Percentiles rank a stretch among this genome's conserved stretches.
phyloP scores from a whole-genome alignment of 208 protist genomes.

The Trypanosoma rangeli region DNA sequence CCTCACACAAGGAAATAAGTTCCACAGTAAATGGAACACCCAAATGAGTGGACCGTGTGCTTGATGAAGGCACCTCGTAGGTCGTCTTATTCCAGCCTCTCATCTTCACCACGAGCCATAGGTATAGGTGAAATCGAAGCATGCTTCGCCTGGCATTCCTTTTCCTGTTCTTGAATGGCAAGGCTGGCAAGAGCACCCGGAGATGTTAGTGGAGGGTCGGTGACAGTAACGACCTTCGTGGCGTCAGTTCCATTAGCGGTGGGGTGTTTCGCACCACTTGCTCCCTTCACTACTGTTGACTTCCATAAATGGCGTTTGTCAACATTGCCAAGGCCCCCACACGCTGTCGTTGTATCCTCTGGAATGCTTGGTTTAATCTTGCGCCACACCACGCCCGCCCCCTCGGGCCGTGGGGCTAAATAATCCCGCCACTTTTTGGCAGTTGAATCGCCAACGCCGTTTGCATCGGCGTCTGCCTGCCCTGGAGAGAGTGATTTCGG shows the following conservation, averaged over 20 bases:
- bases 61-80: background rate
- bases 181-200: constrained; percentile 10
- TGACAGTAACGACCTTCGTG: background rate
- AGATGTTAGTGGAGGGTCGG: background rate
- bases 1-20: background rate
- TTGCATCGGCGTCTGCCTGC: background rate
- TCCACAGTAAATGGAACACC: background rate
- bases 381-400: constrained; percentile 82
- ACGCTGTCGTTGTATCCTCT: background rate
- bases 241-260: background rate
- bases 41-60: background rate
- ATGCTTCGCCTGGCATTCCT: background rate
- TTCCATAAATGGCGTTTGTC: constrained; percentile 37
- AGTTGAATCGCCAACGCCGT: background rate
- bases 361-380: constrained; percentile 9
- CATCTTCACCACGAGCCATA: background rate
- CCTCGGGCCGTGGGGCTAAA: constrained; percentile 52
- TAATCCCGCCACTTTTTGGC: background rate
- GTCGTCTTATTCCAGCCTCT: background rate
- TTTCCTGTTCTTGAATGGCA: constrained; percentile 4
- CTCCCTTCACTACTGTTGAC: constrained; percentile 21
- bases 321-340: constrained; percentile 19
- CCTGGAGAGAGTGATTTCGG: background rate
- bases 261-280: background rate
- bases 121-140: background rate